A percentile compares a stretch with the other conserved stretches of the same genome.
Evolutionary conservation across 176 grass and related monocot species (phyloP).

Genomic region (Poa pratensis): DNA sequence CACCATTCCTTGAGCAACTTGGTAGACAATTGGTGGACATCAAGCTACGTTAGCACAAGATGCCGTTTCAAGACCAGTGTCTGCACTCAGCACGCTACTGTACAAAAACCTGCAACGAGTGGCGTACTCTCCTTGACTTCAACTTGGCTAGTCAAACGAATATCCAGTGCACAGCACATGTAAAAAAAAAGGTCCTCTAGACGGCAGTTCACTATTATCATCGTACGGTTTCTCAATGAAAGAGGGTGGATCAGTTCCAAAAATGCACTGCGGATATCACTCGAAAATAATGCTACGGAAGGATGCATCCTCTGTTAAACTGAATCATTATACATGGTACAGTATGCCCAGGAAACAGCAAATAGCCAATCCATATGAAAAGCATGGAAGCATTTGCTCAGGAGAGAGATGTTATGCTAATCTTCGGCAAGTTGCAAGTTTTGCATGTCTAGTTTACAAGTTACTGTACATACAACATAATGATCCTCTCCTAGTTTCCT

Average conservation of each 20-base stretch:
- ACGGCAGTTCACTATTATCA: neutral
- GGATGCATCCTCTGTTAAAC: slow-evolving; percentile 10
- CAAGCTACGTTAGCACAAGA: too few species aligned
- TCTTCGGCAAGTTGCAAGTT: neutral
- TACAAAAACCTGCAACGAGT: neutral
- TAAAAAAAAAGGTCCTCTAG: neutral
- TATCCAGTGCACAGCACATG: neutral
- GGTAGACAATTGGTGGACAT: too few species aligned
- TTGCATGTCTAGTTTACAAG: slow-evolving; percentile 28
- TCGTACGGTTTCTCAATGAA: neutral
- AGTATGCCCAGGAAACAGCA: slow-evolving; percentile 33
- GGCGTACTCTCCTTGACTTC: neutral
- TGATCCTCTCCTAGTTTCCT: slow-evolving; percentile 40
- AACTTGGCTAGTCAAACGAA: neutral
- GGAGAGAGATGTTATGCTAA: slow-evolving; percentile 26
- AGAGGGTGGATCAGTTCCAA: neutral
- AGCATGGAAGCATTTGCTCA: slow-evolving; percentile 48
- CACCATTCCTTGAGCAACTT: too few species aligned
- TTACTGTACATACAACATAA: slow-evolving; percentile 45
- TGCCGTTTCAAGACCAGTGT: neutral
- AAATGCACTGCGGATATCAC: neutral
- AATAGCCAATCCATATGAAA: slow-evolving; percentile 60
- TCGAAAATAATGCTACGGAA: neutral
- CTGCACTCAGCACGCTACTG: neutral
- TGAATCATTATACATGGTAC: slow-evolving; percentile 30